Conservation (phyloP, 805 yeast species). For the Cyberlindnera mississippiensis region DNA sequence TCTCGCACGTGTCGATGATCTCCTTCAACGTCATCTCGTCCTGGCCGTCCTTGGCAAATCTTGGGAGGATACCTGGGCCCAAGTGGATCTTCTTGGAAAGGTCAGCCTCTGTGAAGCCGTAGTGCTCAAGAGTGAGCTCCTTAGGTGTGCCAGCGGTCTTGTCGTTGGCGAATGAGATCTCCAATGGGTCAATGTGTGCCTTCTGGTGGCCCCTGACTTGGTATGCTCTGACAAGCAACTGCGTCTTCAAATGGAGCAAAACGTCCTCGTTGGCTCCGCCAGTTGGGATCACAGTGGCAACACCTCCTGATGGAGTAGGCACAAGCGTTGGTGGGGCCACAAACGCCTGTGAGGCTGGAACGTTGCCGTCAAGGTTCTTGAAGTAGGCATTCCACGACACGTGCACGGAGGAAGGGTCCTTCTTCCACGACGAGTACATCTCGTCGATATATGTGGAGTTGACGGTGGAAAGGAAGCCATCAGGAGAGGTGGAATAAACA, state of each 20-base stretch:
- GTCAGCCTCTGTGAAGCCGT: slow-evolving; percentile 87
- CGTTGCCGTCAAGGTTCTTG: slow-evolving; percentile 74
- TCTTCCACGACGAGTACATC: slow-evolving; percentile 93
- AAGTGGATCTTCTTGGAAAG: slow-evolving; percentile 77
- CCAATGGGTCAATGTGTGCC: slow-evolving; percentile 95
- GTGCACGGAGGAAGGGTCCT: slow-evolving; percentile 89
- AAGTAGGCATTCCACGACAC: slow-evolving; percentile 97
- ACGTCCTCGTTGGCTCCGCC: slow-evolving; percentile 50
- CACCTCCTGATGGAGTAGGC: slow-evolving; percentile 77
- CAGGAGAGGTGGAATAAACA: slow-evolving; percentile 34
- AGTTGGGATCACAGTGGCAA: slow-evolving; percentile 55
- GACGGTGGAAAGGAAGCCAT: slow-evolving; percentile 76
- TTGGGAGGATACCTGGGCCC: slow-evolving; percentile 97
- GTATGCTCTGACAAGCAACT: slow-evolving; percentile 94
- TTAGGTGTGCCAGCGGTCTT: slow-evolving; percentile 53
- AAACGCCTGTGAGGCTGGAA: slow-evolving; percentile 74
- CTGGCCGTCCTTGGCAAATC: slow-evolving; percentile 67
- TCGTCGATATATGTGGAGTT: slow-evolving; percentile 94
- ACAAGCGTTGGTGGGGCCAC: slow-evolving; percentile 88
- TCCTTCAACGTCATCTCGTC: slow-evolving; percentile 69
- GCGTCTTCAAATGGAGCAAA: slow-evolving; percentile 87
- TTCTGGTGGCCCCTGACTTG: slow-evolving; percentile 98
- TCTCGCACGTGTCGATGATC: slow-evolving; percentile 73
- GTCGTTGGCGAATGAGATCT: slow-evolving; percentile 78
- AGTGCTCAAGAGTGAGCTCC: slow-evolving; percentile 88